Evolutionary conservation across 75 land plant species (phyloP), one percentile per base, ranked within the genome.

Genomic region (Pinus albicaulis): DNA sequence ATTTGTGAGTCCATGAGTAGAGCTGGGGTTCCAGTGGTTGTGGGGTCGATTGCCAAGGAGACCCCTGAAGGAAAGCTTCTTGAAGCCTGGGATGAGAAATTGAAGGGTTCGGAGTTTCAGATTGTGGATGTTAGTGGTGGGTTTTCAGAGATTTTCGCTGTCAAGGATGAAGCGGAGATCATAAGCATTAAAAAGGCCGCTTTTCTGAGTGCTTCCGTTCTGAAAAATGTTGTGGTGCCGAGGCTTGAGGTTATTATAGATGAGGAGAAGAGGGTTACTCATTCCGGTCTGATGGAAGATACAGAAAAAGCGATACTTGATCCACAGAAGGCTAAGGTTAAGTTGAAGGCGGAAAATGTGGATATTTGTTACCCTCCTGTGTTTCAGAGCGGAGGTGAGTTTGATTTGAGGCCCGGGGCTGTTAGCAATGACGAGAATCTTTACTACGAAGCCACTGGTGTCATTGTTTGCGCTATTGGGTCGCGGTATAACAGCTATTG

Each of bases 341-440:
- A 89, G 80, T 76, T 92, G 72, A 95, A 85, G 88, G 77, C 98
- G 26, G 98, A 96, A 53, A 88, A 92, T 81, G 94, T 94, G 26
- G 99, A 96, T 77, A 94, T 95, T 36, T 95, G 98, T 69, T 95
- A 95, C 57, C 91, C 97, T 74, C 98, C 97, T 2, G 90, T 95
- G 11, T 95, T 95, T 75, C 98, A 95, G 81, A 93, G 97, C 79
- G 97, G 98, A 3, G 97, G 98, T 11, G 70, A 83, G 68, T 95
- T 93, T 80, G 97, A 95, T 85, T 91, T 95, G 48, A 92, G 80
- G 77, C 95, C 99, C 23, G 95, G 93, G 77, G 99, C 99, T 59
- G 70, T 86, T 36, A 94, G 99, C 88, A 94, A 94, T 85, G 99
- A 94, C 52, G 98, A 96, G 1, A 36, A 82, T 57, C 84, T 96